Conservation (phyloP, 2,329 filamentous ascomycete genomes). For the Talaromyces sp. region DNA sequence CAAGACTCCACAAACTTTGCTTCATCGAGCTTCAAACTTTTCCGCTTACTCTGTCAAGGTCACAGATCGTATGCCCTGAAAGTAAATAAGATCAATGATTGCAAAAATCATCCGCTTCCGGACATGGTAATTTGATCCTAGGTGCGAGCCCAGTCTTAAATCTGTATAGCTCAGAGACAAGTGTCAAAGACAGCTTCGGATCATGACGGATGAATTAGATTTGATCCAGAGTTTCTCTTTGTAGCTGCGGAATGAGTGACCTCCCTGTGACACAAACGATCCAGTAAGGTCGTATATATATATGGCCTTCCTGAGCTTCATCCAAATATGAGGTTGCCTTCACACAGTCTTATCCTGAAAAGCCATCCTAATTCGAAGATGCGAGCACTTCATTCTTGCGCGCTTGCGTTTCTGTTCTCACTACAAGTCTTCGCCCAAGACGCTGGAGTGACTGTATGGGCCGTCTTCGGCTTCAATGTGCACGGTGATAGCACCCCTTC, state of each 20-base stretch:
- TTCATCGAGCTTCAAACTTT: background rate
- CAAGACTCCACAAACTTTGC: background rate
- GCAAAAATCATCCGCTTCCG: conserved; percentile 4
- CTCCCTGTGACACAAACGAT: conserved; percentile 16
- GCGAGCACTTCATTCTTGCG: background rate
- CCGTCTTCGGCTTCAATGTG: conserved; percentile 52
- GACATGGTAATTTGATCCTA: background rate
- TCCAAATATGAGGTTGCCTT: too few relatives aligned
- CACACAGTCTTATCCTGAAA: background rate
- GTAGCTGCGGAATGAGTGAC: conserved; percentile 1
- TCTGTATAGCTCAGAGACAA: background rate
- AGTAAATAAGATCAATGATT: background rate
- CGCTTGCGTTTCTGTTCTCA: conserved; percentile 12
- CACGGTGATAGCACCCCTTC: conserved; percentile 55
- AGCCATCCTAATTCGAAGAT: conserved; percentile 5
- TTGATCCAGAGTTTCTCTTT: conserved; percentile 5
- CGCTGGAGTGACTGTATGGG: conserved; percentile 39
- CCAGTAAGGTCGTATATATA: background rate
- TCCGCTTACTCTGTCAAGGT: background rate
- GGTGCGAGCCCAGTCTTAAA: background rate
- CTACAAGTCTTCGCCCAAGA: conserved; percentile 27
- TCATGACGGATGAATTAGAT: conserved; percentile 12
- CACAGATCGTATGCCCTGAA: background rate
- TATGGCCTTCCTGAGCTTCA: background rate
- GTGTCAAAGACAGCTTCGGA: conserved; percentile 5